Conservation (phyloP, 139 green algal genomes). For the Ettlia oleoabundans region DNA sequence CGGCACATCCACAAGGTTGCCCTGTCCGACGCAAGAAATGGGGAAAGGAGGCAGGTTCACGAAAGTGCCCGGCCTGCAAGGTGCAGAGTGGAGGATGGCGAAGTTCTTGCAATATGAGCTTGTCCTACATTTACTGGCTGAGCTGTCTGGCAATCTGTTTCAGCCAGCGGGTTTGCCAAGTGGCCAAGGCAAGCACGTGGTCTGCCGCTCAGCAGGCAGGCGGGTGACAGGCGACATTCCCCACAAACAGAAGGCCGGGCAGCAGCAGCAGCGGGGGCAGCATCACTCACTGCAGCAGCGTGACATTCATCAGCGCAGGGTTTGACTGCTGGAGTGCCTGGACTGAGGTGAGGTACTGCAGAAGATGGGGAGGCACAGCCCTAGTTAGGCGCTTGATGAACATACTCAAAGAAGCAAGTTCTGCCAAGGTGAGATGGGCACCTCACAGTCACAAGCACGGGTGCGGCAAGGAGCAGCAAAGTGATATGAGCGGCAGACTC, state of each 20-base stretch:
- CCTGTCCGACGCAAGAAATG: background rate
- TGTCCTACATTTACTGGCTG: background rate
- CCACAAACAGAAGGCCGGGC: background rate
- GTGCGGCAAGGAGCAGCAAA: too few relatives aligned
- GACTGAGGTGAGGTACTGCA: conserved; percentile 17
- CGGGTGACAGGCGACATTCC: too few relatives aligned
- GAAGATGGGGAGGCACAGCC: background rate
- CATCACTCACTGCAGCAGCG: conserved; percentile 31
- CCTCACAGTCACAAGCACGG: too few relatives aligned
- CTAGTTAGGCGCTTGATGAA: background rate
- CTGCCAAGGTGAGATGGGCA: too few relatives aligned
- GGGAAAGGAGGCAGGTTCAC: conserved; percentile 16
- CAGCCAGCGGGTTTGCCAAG: background rate
- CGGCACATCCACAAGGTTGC: background rate
- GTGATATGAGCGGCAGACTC: too few relatives aligned
- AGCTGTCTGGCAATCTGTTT: background rate
- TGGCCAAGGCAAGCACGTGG: background rate
- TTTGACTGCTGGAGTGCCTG: conserved; percentile 3
- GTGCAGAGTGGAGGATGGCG: background rate
- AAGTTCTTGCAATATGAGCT: too few relatives aligned
- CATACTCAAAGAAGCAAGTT: too few relatives aligned
- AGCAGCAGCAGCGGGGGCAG: background rate
- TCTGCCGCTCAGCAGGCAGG: background rate
- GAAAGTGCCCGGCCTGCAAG: conserved; percentile 25
- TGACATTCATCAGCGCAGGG: conserved; percentile 15